Evolutionary conservation across 148 eudicot species (phyloP).

Genomic region (Camellia sinensis): DNA sequence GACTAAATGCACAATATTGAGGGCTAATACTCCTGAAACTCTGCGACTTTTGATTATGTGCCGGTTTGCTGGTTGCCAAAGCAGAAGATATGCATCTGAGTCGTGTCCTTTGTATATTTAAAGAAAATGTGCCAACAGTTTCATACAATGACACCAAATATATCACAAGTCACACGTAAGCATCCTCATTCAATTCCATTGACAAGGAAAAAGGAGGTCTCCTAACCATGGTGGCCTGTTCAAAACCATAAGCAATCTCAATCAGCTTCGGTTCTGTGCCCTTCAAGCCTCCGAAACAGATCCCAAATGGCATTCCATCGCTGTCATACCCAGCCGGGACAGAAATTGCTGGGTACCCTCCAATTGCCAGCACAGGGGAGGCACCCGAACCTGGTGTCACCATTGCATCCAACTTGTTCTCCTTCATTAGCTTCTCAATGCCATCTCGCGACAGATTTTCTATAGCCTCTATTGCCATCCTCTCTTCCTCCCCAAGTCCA

Average conservation of each 20-base stretch:
- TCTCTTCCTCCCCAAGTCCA: conserved; percentile 34
- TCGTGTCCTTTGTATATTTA: no score
- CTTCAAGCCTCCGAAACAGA: conserved; percentile 43
- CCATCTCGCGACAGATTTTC: conserved; percentile 21
- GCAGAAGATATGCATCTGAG: no score
- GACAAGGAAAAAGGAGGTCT: conserved; percentile 27
- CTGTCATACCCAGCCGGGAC: conserved; percentile 43
- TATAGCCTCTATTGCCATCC: conserved; percentile 18
- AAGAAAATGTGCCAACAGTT: no score
- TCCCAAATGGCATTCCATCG: conserved; percentile 40
- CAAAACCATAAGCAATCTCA: conserved; percentile 47
- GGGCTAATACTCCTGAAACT: no score
- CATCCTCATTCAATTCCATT: not conserved
- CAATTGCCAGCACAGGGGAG: conserved; percentile 36
- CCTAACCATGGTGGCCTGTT: conserved; percentile 40
- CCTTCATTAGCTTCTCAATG: conserved; percentile 34
- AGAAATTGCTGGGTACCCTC: conserved; percentile 45
- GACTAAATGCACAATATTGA: no score
- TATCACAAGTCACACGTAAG: not conserved
- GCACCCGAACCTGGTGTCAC: conserved; percentile 25
- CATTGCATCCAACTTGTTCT: conserved; percentile 35
- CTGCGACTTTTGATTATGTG: no score
- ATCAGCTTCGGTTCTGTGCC: conserved; percentile 37
- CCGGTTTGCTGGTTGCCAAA: no score
- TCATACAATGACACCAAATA: not conserved